Base-by-base conservation (phyloP, 495 filamentous ascomycete genomes). In the Delitschia confertaspora region DNA sequence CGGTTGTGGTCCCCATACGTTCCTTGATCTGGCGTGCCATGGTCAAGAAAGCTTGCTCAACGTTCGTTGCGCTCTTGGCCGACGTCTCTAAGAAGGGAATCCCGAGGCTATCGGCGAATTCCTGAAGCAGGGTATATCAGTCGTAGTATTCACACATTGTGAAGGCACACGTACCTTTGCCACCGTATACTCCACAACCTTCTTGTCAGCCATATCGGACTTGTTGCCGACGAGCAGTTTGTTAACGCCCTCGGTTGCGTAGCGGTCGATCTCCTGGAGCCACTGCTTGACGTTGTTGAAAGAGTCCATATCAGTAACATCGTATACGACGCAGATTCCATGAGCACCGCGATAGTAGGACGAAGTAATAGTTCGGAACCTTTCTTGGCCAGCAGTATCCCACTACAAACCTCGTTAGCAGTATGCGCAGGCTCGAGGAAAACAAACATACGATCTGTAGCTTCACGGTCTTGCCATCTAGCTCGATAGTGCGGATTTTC, bases 231-330 rank as follows among this genome's bases (percentile, higher is more conserved):
- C 91, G 42, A 98, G 79, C 37, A 98, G 78, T 71, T 96, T 96
- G 76, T 96, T 98, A 57, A 98, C 91, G 57, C 93, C 93, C 67
- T 98, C 91, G 41, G 91, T 96, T 49, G 91, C 91, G 58, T 98
- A 96, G 58, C 93, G 79, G 69, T 98, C 93, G 53, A 98, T 98
- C 70, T 98, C 93, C 64, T 96, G 93, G 45, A 98, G 82, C 91
- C 91, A 98, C 74, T 96, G 93, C 83, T 96, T 95, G 56, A 98
- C 93, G 70, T 96, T 96, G 78, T 96, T 96, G 85, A 96, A 98
- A 31, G 85, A 93, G 68, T 96, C 93, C 93, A 95, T 96, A 64
- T 98, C 93, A 31, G 91, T 98, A 61, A 98, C 93, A 78, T 98
- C 91, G 73, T 95, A 98, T 61, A 98, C 91, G 40, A 98, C 91